Evolutionary conservation across 2,329 filamentous ascomycete genomes (phyloP), one percentile per base, ranked within the genome.

Genomic region (Sphaerulina vaccinii): DNA sequence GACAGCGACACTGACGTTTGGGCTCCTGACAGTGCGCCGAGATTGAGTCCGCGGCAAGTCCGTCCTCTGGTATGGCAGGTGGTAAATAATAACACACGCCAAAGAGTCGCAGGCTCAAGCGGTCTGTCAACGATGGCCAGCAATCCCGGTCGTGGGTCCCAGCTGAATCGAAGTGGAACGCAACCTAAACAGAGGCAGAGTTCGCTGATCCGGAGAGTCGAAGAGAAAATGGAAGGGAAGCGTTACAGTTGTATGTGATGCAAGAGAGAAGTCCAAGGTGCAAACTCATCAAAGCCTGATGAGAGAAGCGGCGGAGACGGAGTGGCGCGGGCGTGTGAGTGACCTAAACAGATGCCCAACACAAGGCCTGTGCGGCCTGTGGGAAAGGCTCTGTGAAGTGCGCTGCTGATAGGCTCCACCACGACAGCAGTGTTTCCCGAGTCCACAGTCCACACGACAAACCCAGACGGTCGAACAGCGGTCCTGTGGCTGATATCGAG

Each of bases 161-260:
- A 49, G 49, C 50, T 44, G 38, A 32, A 49, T 50, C 36, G 48
- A 24, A 49, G 37, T 36, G 48, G 33, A 33, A 49, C 35, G 49
- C 23, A 56, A 56, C 49, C 50, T 51, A 47, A 52, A 48, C 22
- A 35, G 29, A 18, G 40, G 48, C 51, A 52, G 44, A 48, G 56
- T 51, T 52, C 29, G 53, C 53, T 48, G 56, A 50, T 56, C 42
- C 50, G 52, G 10, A 29, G 35, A 40, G 49, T 23, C 19, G 37
- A 11, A 15, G 42, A 39, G 15, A 33, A 45, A 22, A 29, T 41
- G 50, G 38, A 42, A n/a, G 22, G 44, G 16, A 33, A 36, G 38
- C n/a, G 38, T 41, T 21, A 29, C 35, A 23, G 43, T 27, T 33
- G 35, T 19, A 16, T 37, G 43, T 15, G 19, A 19, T 24, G 39